These are phyloP conservation scores for Suillus lakei DNA, from an alignment of 768 basidiomycete genomes.

Conservation along the genomic window DNA sequence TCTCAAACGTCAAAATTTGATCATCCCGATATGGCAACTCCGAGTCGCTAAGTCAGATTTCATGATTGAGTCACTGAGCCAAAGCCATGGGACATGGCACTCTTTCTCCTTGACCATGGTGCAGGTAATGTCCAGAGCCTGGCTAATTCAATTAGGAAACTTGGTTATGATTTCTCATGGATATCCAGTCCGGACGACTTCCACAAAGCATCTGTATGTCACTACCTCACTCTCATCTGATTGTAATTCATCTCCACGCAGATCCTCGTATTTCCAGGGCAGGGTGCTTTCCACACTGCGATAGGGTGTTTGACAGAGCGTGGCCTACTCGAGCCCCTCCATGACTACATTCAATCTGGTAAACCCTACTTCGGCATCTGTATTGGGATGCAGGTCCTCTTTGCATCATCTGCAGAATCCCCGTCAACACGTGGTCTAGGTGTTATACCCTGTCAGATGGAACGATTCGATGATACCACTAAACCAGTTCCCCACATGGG, in stretches of 20 bases:
- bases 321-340: slow-evolving; percentile 81
- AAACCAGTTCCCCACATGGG: slow-evolving; percentile 98
- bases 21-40: slow-evolving; percentile 14
- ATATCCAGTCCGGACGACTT: slow-evolving; percentile 83
- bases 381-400: slow-evolving; percentile 98
- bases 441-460: slow-evolving; percentile 82
- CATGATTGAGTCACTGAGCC: neutral
- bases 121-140: slow-evolving; percentile 94
- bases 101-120: slow-evolving; percentile 96
- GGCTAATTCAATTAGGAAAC: slow-evolving; percentile 84
- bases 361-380: slow-evolving; percentile 98
- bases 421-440: slow-evolving; percentile 72
- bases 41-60: neutral
- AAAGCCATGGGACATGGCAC: slow-evolving; percentile 43
- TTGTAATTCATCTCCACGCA: slow-evolving; percentile 37
- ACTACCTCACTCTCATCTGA: slow-evolving; percentile 9
- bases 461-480: slow-evolving; percentile 66
- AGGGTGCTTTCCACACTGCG: slow-evolving; percentile 91
- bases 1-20: slow-evolving; percentile 5
- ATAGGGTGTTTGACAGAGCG: slow-evolving; percentile 73
- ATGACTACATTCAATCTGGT: slow-evolving; percentile 82
- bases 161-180: slow-evolving; percentile 91
- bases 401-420: slow-evolving; percentile 83
- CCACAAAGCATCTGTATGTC: slow-evolving; percentile 84
- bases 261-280: slow-evolving; percentile 97